Conservation (phyloP, 2,329 filamentous ascomycete species). For the Penicillium occitanis region DNA sequence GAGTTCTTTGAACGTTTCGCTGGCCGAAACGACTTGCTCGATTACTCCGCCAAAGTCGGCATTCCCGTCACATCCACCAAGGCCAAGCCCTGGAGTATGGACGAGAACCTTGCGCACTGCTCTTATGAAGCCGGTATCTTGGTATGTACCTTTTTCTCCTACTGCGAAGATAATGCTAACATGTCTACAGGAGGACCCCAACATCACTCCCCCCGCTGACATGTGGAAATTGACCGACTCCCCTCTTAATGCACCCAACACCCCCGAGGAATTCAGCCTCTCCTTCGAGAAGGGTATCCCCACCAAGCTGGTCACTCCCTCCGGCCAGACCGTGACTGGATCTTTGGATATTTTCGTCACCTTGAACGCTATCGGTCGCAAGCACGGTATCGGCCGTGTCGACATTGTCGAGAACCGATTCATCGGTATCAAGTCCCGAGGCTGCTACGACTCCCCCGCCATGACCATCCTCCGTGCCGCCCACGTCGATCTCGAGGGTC, state of each 20-base stretch:
- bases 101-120: constrained; percentile 60
- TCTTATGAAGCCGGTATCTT: constrained; percentile 75
- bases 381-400: constrained; percentile 73
- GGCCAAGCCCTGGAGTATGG: constrained; percentile 27
- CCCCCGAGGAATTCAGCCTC: constrained; percentile 69
- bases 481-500: constrained; percentile 64
- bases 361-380: constrained; percentile 69
- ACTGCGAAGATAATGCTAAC: not conserved
- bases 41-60: constrained; percentile 48
- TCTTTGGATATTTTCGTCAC: constrained; percentile 70
- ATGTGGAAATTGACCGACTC: constrained; percentile 73
- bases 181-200: constrained; percentile 46
- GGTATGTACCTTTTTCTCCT: constrained; percentile 29
- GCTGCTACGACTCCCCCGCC: constrained; percentile 66
- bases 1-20: constrained; percentile 51
- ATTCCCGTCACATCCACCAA: constrained; percentile 53
- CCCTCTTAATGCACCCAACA: constrained; percentile 67
- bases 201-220: constrained; percentile 66
- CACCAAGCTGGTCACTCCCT: constrained; percentile 61
- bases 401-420: constrained; percentile 83
- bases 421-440: constrained; percentile 76
- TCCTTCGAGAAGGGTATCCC: constrained; percentile 75
- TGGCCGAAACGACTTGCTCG: constrained; percentile 51
- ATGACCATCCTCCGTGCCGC: constrained; percentile 50
- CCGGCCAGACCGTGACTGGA: constrained; percentile 64